Evolutionary conservation across 2,329 filamentous ascomycete genomes (phyloP), one percentile per base, ranked within the genome.

Genomic region (Gaeumannomyces sp.): DNA sequence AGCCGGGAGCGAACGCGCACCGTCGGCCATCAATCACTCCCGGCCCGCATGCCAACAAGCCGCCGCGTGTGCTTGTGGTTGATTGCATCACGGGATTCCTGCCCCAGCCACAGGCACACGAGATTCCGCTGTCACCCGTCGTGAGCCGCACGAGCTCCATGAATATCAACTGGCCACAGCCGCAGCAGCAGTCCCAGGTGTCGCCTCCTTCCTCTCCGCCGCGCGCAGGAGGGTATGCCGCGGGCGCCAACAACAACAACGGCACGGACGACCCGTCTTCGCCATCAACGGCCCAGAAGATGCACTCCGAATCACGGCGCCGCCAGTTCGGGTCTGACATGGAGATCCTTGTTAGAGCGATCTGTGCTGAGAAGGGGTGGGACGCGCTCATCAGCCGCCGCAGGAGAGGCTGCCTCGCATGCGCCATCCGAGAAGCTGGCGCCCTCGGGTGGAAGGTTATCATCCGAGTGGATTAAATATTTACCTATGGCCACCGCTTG

Each of bases 361-460:
- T 91, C 69, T 93, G 91, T 72, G 88, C 90, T 0, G 86, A 91
- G 71, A 86, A 83, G 69, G 90, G 90, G 2, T 88, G 88, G 81
- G 89, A 92, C 72, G 90, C 90, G 28, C 73, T 93, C 25, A 81
- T 93, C 67, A 90, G 88, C 67, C 81, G 89, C 63, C 80, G 82
- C 56, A 84, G 85, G 68, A 81, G 89, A 67, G 89, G 88, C 0
- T 94, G 91, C 72, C 75, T 93, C 50, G 84, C 85, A 4, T 94
- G 91, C 74, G 89, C 89, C 57, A 85, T 94, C 59, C 82, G 91
- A 25, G 90, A 94, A 77, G 90, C 89, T 0, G 86, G 86, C 6
- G 90, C 88, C 3, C 73, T 92, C 65, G 87, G 85, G 2, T 87
- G 91, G 79, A 85, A 83, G 69, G 83, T 92, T 31, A 81, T 92